phyloP scores from a whole-genome alignment of 768 basidiomycete species.

The Cyclocybe cylindracea region DNA sequence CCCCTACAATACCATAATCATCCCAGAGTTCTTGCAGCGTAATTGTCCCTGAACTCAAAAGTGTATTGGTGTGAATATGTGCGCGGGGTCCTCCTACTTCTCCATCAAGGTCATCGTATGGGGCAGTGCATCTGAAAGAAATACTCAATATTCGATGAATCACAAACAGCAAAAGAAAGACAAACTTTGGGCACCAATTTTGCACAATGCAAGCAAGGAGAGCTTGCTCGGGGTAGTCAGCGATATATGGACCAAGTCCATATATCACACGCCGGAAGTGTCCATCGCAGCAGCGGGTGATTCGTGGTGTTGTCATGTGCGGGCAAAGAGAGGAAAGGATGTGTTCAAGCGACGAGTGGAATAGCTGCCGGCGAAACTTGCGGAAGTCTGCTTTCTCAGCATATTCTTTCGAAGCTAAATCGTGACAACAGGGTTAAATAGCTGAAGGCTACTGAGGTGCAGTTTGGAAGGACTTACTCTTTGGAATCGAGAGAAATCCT shows the following conservation, averaged over 20 bases:
- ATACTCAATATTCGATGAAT: too few species aligned
- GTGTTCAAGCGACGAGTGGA: conserved; percentile 26
- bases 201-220: too few species aligned
- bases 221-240: conserved; percentile 41
- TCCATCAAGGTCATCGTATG: too few species aligned
- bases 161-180: too few species aligned
- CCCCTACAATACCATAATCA: conserved; percentile 30
- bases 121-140: too few species aligned
- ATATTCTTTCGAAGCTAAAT: conserved; percentile 12
- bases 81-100: too few species aligned
- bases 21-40: too few species aligned
- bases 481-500: conserved; percentile 25
- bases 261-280: conserved; percentile 28
- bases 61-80: too few species aligned
- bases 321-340: conserved; percentile 21
- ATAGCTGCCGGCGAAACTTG: conserved; percentile 28
- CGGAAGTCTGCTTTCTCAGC: conserved; percentile 18
- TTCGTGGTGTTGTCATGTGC: conserved; percentile 24
- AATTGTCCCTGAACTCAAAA: too few species aligned
- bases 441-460: too few species aligned
- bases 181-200: conserved; percentile 36
- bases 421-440: too few species aligned
- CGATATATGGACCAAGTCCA: conserved; percentile 36
- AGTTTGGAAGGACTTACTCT: conserved; percentile 17
- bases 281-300: conserved; percentile 28